Conservation (phyloP, 345 rosid species). For the Carallia pectinifolia region DNA sequence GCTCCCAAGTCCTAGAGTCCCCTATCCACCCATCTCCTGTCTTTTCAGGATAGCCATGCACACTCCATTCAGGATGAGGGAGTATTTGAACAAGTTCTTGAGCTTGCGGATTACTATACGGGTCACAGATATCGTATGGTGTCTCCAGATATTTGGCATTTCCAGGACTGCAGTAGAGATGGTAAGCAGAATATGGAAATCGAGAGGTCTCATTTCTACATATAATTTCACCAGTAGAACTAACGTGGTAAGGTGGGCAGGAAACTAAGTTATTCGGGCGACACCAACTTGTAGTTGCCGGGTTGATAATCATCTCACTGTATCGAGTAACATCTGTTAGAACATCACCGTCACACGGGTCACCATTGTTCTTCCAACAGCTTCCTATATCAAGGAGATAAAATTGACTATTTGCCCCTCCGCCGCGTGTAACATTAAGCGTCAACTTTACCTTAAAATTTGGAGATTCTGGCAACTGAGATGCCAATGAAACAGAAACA, state of each 20-base stretch:
- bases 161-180: slow-evolving; percentile 27
- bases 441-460: slow-evolving; percentile 27
- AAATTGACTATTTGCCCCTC: slow-evolving; percentile 28
- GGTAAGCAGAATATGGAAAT: slow-evolving; percentile 30
- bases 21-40: slow-evolving; percentile 31
- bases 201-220: slow-evolving; percentile 22
- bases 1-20: slow-evolving; percentile 27
- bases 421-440: slow-evolving; percentile 18
- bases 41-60: slow-evolving; percentile 28
- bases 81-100: slow-evolving; percentile 27
- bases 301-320: slow-evolving; percentile 32
- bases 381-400: slow-evolving; percentile 31
- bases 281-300: slow-evolving; percentile 27
- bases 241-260: slow-evolving; percentile 32
- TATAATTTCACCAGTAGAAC: slow-evolving; percentile 15
- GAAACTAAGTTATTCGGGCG: slow-evolving; percentile 22
- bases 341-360: slow-evolving; percentile 31
- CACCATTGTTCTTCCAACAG: slow-evolving; percentile 34
- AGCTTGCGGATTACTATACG: slow-evolving; percentile 31
- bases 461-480: slow-evolving; percentile 31
- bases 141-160: slow-evolving; percentile 20
- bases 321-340: slow-evolving; percentile 31
- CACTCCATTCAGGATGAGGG: slow-evolving; percentile 29
- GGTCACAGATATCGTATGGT: slow-evolving; percentile 28
- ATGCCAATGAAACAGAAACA: neutral